These are phyloP conservation scores for Phaffomyces opuntiae DNA, from an alignment of 805 yeast species.

Conservation along the genomic window DNA sequence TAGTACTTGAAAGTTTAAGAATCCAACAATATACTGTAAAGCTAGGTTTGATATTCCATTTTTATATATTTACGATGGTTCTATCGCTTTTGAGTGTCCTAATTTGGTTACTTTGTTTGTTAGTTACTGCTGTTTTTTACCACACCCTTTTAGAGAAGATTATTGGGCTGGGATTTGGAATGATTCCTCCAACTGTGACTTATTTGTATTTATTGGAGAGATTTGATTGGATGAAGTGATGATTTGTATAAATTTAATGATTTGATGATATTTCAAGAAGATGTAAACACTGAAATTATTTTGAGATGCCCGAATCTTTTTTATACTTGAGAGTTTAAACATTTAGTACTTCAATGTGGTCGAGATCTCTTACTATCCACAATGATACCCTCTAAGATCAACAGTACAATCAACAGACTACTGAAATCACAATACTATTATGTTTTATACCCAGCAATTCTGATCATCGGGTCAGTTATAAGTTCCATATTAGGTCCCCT, in stretches of 20 bases:
- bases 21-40: not conserved
- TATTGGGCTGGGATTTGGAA: conserved; percentile 59
- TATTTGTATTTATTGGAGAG: conserved; percentile 23
- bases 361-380: not conserved
- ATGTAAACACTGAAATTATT: not conserved
- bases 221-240: not conserved
- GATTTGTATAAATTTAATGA: not conserved
- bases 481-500: too few species aligned
- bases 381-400: not conserved
- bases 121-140: conserved; percentile 77
- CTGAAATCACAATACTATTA: not conserved
- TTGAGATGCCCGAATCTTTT: not conserved
- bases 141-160: conserved; percentile 74
- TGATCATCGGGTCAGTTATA: not conserved
- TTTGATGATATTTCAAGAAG: not conserved
- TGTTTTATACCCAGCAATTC: not conserved
- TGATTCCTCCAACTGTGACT: conserved; percentile 23
- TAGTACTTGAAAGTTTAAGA: not conserved
- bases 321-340: too few species aligned
- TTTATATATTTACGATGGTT: not conserved
- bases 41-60: not conserved
- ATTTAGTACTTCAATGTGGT: too few species aligned
- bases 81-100: conserved; percentile 5
- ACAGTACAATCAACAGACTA: not conserved
- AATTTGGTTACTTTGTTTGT: conserved; percentile 49